These are phyloP conservation scores for Colletotrichum noveboracense DNA, from an alignment of 2,329 filamentous ascomycete species.

Conservation along the genomic window DNA sequence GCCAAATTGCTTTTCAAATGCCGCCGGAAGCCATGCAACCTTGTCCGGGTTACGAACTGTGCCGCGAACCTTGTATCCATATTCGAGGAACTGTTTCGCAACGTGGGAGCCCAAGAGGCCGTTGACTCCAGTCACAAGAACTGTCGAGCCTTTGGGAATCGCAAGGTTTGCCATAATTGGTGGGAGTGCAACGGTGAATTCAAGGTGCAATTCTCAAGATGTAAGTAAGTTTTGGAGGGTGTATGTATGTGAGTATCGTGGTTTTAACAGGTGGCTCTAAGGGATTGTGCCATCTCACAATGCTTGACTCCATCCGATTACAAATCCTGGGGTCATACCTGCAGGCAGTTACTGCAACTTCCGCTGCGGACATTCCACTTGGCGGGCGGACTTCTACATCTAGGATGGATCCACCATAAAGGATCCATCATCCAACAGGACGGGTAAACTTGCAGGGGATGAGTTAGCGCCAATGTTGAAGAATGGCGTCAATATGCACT, in stretches of 20 bases:
- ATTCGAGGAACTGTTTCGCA: conserved; percentile 41
- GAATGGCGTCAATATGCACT: not conserved
- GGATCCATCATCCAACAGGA: not conserved
- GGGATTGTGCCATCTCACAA: not conserved
- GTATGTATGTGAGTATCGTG: not conserved
- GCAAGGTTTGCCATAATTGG: not conserved
- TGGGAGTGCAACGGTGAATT: not conserved
- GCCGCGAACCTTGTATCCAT: conserved; percentile 49
- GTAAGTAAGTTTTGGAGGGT: not conserved
- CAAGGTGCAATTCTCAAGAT: not conserved
- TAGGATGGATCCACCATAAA: not conserved
- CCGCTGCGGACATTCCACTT: not conserved
- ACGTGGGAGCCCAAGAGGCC: conserved; percentile 50
- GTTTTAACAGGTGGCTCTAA: not conserved
- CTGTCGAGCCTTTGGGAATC: conserved; percentile 32
- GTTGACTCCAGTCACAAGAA: conserved; percentile 52
- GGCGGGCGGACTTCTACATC: not conserved
- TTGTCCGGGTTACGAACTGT: conserved; percentile 41
- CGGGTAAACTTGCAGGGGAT: not conserved
- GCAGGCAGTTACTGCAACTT: not conserved
- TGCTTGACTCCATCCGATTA: not conserved
- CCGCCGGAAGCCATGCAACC: conserved; percentile 37
- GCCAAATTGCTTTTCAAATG: conserved; percentile 33
- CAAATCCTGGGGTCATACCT: not conserved
- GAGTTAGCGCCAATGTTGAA: not conserved